These are phyloP conservation scores for Bruguiera sexangula DNA, from an alignment of 345 rosid species.

Conservation along the genomic window DNA sequence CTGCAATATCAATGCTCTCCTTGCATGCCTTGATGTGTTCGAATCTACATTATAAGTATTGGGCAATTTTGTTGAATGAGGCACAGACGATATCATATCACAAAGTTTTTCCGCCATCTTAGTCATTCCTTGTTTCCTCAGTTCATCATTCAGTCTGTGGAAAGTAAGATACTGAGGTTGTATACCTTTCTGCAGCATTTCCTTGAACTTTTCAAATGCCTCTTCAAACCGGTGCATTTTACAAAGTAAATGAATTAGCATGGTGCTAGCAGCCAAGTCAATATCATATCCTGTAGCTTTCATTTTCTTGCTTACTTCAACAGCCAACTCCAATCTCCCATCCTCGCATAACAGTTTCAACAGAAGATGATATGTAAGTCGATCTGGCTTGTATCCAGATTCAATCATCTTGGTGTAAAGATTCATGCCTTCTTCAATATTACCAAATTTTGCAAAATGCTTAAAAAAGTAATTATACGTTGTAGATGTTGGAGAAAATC, in stretches of 20 bases:
- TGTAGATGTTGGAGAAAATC: constrained; percentile 59
- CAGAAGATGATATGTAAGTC: constrained; percentile 70
- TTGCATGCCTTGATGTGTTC: constrained; percentile 30
- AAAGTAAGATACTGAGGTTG: constrained; percentile 76
- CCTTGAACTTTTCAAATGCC: constrained; percentile 67
- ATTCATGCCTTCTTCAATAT: constrained; percentile 72
- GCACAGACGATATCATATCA: constrained; percentile 57
- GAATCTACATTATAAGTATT: constrained; percentile 31
- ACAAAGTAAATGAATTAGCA: constrained; percentile 66
- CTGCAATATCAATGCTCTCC: constrained; percentile 51
- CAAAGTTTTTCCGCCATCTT: constrained; percentile 51
- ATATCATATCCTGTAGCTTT: constrained; percentile 57
- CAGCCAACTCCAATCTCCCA: constrained; percentile 63
- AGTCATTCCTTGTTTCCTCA: constrained; percentile 51
- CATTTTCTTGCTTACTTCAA: constrained; percentile 79
- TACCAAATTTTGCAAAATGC: constrained; percentile 51
- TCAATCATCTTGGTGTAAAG: constrained; percentile 71
- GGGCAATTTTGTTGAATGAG: constrained; percentile 62
- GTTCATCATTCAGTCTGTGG: constrained; percentile 54
- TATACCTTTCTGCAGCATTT: constrained; percentile 59
- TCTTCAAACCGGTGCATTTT: constrained; percentile 62
- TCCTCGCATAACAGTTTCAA: constrained; percentile 77
- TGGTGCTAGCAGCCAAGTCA: constrained; percentile 63
- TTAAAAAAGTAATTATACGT: constrained; percentile 79
- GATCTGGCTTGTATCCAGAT: constrained; percentile 66